phyloP scores from a whole-genome alignment of 1,284 basidiomycete genomes.

The Rhodotorula sp. region DNA sequence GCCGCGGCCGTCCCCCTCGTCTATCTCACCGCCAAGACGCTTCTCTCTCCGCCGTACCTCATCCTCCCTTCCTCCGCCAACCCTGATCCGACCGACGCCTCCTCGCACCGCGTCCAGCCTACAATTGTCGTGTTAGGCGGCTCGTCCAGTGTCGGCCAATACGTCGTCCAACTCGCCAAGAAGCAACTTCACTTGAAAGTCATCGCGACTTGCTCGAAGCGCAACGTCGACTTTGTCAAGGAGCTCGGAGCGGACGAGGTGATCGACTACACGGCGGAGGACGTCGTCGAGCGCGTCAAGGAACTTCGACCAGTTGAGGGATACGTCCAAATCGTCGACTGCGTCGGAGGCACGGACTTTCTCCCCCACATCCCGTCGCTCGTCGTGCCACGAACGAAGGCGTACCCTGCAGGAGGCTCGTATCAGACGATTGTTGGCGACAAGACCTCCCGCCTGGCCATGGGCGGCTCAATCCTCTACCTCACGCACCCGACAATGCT shows the following conservation, averaged over 20 bases:
- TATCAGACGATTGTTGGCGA: conserved; percentile 36
- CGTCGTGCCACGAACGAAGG: conserved; percentile 20
- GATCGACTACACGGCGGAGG: conserved; percentile 60
- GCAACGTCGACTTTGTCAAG: conserved; percentile 55
- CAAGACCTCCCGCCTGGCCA: conserved; percentile 24
- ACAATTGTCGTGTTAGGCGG: conserved; percentile 65
- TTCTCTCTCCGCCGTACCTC: conserved; percentile 50
- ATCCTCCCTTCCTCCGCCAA: conserved; percentile 1
- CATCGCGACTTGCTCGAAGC: conserved; percentile 58
- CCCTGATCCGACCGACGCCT: conserved; percentile 50
- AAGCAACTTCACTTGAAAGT: conserved; percentile 57
- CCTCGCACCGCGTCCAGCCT: conserved; percentile 48
- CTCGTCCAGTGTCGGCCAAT: conserved; percentile 61
- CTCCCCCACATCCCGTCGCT: conserved; percentile 43
- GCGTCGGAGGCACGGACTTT: conserved; percentile 43
- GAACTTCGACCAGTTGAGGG: conserved; percentile 46
- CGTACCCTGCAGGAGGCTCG: conserved; percentile 10
- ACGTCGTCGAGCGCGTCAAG: conserved; percentile 53
- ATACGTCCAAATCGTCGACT: conserved; percentile 48
- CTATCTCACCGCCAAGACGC: conserved; percentile 60
- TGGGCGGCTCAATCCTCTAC: conserved; percentile 45
- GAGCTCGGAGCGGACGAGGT: conserved; percentile 55
- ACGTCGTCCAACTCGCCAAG: conserved; percentile 65
- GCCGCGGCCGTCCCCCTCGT: conserved; percentile 61
- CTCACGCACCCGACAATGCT: conserved; percentile 16